A percentile compares a stretch with the other conserved stretches of the same genome.
Evolutionary conservation across 169 alveolate species (phyloP).

Genomic region (Plasmodium sp.): DNA sequence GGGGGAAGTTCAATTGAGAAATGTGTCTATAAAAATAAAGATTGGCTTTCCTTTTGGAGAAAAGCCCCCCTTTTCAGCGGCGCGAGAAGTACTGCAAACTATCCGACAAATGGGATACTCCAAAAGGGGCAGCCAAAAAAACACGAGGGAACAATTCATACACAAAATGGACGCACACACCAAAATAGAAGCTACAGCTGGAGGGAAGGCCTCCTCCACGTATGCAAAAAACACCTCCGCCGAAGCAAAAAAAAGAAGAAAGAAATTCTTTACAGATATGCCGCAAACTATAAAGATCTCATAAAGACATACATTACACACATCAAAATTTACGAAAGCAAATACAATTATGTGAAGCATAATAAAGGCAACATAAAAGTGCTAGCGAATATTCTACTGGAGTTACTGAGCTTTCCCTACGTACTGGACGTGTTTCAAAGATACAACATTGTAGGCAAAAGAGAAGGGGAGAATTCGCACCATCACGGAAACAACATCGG

Average conservation of each 20-base stretch:
- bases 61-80: neutral
- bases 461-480: neutral
- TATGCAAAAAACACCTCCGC: neutral
- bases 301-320: constrained; percentile 14
- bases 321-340: constrained; percentile 40
- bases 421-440: constrained; percentile 20
- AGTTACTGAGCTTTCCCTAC: constrained; percentile 1
- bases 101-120: neutral
- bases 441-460: neutral
- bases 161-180: neutral
- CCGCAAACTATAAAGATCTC: constrained; percentile 4
- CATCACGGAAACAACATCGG: neutral
- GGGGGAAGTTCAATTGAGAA: neutral
- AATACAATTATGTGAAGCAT: constrained; percentile 19
- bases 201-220: neutral
- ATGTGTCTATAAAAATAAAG: neutral
- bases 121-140: neutral
- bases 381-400: constrained; percentile 9
- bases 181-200: neutral
- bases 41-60: neutral
- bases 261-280: constrained; percentile 40
- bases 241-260: neutral
- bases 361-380: constrained; percentile 53
- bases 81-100: neutral
- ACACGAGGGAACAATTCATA: neutral